Evolutionary conservation across 1,284 basidiomycete species (phyloP).

Genomic region (Apiotrichum veenhuisii): DNA sequence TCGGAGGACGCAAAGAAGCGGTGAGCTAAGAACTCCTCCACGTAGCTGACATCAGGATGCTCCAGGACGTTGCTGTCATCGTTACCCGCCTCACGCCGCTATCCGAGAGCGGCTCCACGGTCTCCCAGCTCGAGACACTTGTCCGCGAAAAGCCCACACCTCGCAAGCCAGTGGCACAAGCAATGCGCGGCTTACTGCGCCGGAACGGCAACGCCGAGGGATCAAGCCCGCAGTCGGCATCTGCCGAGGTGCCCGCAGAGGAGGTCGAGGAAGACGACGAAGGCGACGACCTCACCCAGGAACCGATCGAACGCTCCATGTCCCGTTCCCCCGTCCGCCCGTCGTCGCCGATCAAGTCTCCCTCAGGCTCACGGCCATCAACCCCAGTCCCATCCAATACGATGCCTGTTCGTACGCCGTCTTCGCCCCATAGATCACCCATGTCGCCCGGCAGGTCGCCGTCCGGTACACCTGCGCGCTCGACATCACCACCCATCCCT

Average conservation of each 20-base stretch:
- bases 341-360: neutral
- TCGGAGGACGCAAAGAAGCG: conserved; percentile 74
- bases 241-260: neutral
- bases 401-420: neutral
- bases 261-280: conserved; percentile 6
- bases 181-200: conserved; percentile 41
- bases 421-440: neutral
- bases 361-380: neutral
- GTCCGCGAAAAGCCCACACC: conserved; percentile 64
- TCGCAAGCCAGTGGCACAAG: conserved; percentile 33
- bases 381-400: too few relatives aligned
- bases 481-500: neutral
- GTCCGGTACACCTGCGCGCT: neutral
- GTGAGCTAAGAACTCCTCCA: conserved; percentile 48
- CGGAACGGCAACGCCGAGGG: conserved; percentile 24
- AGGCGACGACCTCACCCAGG: neutral
- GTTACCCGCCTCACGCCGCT: conserved; percentile 68
- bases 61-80: conserved; percentile 71
- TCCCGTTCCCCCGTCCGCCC: neutral
- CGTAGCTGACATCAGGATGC: conserved; percentile 55
- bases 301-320: neutral
- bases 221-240: neutral
- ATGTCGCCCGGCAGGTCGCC: neutral
- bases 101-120: conserved; percentile 59
- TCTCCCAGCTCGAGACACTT: conserved; percentile 67